A percentile compares a stretch with the other conserved stretches of the same genome.
Evolutionary conservation across 352 stramenopile species (phyloP).

Genomic region (Phytopythium aichiense): DNA sequence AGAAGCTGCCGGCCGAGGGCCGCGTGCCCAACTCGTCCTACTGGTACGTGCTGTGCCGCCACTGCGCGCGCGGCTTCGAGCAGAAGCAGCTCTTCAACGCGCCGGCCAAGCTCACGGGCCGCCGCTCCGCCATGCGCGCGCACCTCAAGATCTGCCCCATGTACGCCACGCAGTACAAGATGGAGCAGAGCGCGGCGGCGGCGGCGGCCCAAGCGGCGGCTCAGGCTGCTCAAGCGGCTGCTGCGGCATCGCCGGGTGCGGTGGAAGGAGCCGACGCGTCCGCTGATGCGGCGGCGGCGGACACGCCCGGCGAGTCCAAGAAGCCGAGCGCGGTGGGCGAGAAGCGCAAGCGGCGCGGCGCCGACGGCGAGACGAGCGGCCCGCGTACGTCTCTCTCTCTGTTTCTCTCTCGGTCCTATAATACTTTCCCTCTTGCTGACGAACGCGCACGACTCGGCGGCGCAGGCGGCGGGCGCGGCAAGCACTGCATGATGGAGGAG

Average conservation of each 20-base stretch:
- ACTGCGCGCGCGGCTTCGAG: constrained; percentile 57
- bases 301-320: constrained; percentile 4
- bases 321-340: constrained; percentile 15
- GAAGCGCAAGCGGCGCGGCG: constrained; percentile 52
- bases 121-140: constrained; percentile 68
- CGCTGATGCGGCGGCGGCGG: background rate
- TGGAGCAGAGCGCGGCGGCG: constrained; percentile 31
- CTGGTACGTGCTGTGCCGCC: constrained; percentile 77
- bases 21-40: constrained; percentile 77
- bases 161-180: constrained; percentile 62
- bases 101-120: constrained; percentile 56
- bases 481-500: constrained; percentile 83
- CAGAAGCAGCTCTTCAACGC: constrained; percentile 63
- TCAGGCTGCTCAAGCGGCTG: constrained; percentile 10
- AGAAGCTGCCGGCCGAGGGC: constrained; percentile 57
- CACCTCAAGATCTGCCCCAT: constrained; percentile 73
- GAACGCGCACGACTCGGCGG: too few species aligned
- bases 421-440: background rate
- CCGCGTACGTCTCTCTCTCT: constrained; percentile 15
- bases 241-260: background rate
- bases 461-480: constrained; percentile 41
- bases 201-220: constrained; percentile 14
- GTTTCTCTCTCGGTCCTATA: background rate
- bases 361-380: constrained; percentile 25
- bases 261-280: background rate